phyloP scores from a whole-genome alignment of 2,329 filamentous ascomycete genomes.

The Knoxdaviesia capensis region DNA sequence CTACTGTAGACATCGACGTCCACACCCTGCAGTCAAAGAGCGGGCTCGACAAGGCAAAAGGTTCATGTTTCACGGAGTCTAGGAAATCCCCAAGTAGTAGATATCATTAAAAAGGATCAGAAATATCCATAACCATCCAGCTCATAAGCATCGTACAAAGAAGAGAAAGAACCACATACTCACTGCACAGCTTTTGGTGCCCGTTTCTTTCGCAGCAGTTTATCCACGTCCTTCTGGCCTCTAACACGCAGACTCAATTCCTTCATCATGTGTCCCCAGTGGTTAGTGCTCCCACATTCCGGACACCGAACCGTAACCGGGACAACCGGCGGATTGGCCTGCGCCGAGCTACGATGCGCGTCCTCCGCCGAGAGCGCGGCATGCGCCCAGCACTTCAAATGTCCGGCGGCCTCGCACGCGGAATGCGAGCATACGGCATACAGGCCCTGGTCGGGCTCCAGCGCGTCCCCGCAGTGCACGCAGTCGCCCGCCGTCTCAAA shows the following conservation, averaged over 20 bases:
- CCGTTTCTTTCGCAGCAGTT: constrained; percentile 37
- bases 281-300: constrained; percentile 36
- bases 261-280: constrained; percentile 64
- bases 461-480: constrained; percentile 24
- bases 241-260: constrained; percentile 58
- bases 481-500: constrained; percentile 37
- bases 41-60: too few species aligned
- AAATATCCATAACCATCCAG: too few species aligned
- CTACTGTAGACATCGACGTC: too few species aligned
- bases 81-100: too few species aligned
- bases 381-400: constrained; percentile 37
- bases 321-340: constrained; percentile 26
- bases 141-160: too few species aligned
- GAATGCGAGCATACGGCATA: constrained; percentile 34
- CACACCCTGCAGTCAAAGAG: too few species aligned
- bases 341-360: not conserved
- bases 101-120: too few species aligned
- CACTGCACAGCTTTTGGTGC: constrained; percentile 6
- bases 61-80: too few species aligned
- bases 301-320: constrained; percentile 55
- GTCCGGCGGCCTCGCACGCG: constrained; percentile 34
- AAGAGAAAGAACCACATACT: too few species aligned
- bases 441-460: constrained; percentile 28
- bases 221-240: constrained; percentile 48
- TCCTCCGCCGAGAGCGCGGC: constrained; percentile 22